Evolutionary conservation across 768 basidiomycete species (phyloP).

Genomic region (Leccinum ochraceum): DNA sequence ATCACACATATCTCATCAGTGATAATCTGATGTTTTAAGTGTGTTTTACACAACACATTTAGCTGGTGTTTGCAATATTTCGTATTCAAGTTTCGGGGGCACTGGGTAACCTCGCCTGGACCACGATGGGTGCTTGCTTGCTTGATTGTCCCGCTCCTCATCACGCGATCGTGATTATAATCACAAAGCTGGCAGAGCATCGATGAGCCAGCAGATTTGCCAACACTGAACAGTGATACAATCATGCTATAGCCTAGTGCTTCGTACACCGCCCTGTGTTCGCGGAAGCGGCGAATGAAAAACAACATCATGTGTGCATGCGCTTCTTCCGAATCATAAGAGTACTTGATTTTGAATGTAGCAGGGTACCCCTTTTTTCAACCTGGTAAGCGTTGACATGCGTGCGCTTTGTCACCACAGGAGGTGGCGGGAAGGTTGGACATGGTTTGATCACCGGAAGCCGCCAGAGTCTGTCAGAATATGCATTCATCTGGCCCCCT

Average conservation of each 20-base stretch:
- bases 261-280: not conserved
- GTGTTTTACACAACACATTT: not conserved
- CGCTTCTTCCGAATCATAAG: not conserved
- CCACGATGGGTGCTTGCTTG: not conserved
- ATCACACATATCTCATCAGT: not conserved
- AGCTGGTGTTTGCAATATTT: not conserved
- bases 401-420: not conserved
- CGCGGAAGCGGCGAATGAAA: not conserved
- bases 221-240: not conserved
- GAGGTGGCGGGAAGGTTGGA: not conserved
- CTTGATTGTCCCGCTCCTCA: not conserved
- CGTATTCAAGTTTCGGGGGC: not conserved
- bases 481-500: not conserved
- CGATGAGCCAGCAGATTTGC: not conserved
- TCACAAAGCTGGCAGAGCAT: not conserved
- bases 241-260: not conserved
- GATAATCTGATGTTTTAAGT: not conserved
- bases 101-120: not conserved
- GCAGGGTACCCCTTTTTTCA: not conserved
- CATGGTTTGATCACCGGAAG: slow-evolving; percentile 11
- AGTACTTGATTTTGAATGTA: not conserved
- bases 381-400: not conserved
- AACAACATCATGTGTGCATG: not conserved
- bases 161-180: not conserved
- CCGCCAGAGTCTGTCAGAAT: not conserved